These are phyloP conservation scores for Fusarium incarnatum DNA, from an alignment of 2,329 filamentous ascomycete genomes.

Conservation along the genomic window DNA sequence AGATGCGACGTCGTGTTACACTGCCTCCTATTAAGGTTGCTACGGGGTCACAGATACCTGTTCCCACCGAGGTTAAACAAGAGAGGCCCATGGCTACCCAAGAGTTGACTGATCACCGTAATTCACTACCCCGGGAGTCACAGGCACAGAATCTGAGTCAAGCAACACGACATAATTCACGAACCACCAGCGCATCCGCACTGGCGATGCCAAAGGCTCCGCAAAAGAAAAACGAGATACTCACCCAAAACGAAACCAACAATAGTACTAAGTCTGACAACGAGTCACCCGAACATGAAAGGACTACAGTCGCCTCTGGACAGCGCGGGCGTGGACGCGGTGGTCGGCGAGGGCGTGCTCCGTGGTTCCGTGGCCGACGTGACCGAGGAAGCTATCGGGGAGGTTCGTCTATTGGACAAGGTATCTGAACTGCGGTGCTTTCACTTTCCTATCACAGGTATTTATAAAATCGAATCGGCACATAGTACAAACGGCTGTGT, in stretches of 20 bases:
- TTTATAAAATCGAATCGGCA: not conserved
- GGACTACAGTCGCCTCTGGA: not conserved
- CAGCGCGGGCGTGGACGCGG: conserved; percentile 38
- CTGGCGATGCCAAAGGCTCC: not conserved
- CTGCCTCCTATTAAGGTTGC: conserved; percentile 38
- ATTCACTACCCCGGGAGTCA: not conserved
- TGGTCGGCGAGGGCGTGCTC: conserved; percentile 43
- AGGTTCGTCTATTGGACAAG: conserved; percentile 1
- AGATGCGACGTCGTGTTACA: conserved; percentile 45
- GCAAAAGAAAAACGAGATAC: not conserved
- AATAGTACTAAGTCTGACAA: conserved; percentile 12
- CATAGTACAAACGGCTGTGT: not conserved
- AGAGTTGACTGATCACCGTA: not conserved
- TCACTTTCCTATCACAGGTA: not conserved
- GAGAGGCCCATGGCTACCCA: conserved; percentile 1
- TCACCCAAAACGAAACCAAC: not conserved
- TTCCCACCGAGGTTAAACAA: conserved; percentile 33
- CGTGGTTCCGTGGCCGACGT: conserved; percentile 47
- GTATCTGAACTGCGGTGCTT: conserved; percentile 7
- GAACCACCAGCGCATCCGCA: conserved; percentile 1
- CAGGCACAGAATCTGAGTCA: not conserved
- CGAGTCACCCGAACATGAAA: conserved; percentile 14
- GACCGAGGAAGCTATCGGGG: conserved; percentile 38
- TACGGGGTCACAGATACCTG: conserved; percentile 44
- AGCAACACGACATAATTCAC: not conserved